Evolutionary conservation across 495 filamentous ascomycete genomes (phyloP), one percentile per base, ranked within the genome.

Genomic region (Parathielavia hyrcaniae): DNA sequence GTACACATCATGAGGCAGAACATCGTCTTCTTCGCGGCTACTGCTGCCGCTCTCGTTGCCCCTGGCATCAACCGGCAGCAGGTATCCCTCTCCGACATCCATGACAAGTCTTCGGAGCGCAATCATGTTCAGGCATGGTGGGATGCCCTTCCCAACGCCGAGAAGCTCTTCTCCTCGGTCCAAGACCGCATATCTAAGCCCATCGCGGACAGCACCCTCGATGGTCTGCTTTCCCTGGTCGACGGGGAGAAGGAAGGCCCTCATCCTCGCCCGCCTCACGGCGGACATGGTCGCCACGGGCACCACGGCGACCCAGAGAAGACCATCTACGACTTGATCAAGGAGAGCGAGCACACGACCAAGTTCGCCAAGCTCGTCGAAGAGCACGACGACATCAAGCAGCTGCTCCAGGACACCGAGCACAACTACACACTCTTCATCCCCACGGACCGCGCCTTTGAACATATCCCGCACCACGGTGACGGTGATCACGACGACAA

Each of bases 371-470:
- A 83, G 60, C 75, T 93, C 35, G 78, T 96, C 69, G 78, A 86
- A 53, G 77, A 87, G 56, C 81, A 86, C 69, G 72, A 79, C 7
- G 83, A 91, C 26, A 74, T 97, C 17, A 82, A 89, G 38, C 63
- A 82, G 19, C 65, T 81, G 16, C 81, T 97, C 45, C 87, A 91
- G 63, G 78, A 81, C 61, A 90, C 84, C 11, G 64, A 76, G 22
- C 70, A 78, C 17, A 91, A 93, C 64, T 79, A 85, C 65, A 95
- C 91, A 5, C 68, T 91, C 59, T 93, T 97, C 62, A 86, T 88
- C 20, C 89, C 90, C 2, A 84, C 81, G 4, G 84, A 96, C 69
- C 70, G 72, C 36, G 89, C 88, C 26, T 88, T 93, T 55, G 79
- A 85, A 50, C 83, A 83, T 69, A 77, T 90, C 58, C 84, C 81